These are phyloP conservation scores for Wickerhamiella lipophila DNA, from an alignment of 805 yeast species.

Conservation along the genomic window DNA sequence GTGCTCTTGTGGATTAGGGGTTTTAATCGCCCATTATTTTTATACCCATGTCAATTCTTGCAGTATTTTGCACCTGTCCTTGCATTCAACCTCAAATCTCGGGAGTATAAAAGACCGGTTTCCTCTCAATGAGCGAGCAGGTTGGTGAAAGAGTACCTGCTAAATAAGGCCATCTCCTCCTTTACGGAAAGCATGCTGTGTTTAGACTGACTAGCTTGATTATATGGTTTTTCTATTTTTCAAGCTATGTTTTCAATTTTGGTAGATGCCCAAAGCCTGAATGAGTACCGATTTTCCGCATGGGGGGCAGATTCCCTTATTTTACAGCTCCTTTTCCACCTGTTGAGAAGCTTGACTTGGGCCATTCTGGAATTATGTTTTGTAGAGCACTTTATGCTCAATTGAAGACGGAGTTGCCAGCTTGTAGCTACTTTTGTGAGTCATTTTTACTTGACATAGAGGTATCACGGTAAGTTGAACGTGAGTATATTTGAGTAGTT, in stretches of 20 bases:
- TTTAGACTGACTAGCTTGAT: background rate
- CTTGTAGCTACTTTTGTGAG: too few relatives aligned
- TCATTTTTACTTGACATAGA: too few relatives aligned
- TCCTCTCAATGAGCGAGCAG: background rate
- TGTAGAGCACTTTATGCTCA: too few relatives aligned
- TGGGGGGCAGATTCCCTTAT: background rate
- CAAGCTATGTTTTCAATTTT: too few relatives aligned
- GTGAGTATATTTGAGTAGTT: too few relatives aligned
- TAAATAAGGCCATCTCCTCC: constrained; percentile 3
- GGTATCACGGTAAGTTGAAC: too few relatives aligned
- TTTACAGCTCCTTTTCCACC: background rate
- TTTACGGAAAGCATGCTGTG: background rate
- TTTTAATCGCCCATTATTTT: background rate
- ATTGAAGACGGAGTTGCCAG: too few relatives aligned
- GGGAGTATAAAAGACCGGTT: background rate
- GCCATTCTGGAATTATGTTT: too few relatives aligned
- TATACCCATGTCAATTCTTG: background rate
- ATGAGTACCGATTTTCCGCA: background rate
- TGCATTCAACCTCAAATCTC: background rate
- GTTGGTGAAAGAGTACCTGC: background rate
- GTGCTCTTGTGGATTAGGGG: background rate
- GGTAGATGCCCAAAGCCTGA: too few relatives aligned
- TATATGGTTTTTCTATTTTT: too few relatives aligned
- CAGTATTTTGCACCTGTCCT: background rate
- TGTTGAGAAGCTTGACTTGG: background rate